Conservation (phyloP, 768 basidiomycete genomes). For the Amanita phalloides region DNA sequence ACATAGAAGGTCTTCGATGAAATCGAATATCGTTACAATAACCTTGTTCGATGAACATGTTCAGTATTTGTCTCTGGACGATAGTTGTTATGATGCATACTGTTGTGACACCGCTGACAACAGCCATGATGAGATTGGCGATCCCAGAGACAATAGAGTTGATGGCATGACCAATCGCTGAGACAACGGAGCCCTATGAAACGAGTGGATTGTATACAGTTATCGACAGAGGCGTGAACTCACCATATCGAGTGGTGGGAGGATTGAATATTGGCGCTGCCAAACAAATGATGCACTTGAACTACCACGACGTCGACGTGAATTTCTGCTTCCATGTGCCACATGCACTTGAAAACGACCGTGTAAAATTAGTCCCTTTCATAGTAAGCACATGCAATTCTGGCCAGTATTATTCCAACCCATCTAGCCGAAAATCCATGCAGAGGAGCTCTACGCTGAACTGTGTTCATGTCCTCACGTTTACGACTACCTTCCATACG, state of each 20-base stretch:
- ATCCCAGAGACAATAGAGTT: slow-evolving; percentile 52
- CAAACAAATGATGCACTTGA: too few species aligned
- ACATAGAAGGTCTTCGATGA: slow-evolving; percentile 45
- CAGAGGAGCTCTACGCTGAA: slow-evolving; percentile 24
- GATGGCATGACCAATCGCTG: slow-evolving; percentile 52
- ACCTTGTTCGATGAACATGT: slow-evolving; percentile 25
- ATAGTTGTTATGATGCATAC: slow-evolving; percentile 23
- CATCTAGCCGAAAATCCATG: slow-evolving; percentile 33
- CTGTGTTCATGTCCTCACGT: slow-evolving; percentile 25
- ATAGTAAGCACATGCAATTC: slow-evolving; percentile 21
- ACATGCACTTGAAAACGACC: slow-evolving; percentile 30
- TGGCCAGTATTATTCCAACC: neutral
- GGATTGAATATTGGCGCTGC: too few species aligned
- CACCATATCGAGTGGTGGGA: neutral
- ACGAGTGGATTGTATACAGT: neutral
- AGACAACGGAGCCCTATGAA: slow-evolving; percentile 49
- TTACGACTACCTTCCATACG: slow-evolving; percentile 38
- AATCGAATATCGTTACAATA: slow-evolving; percentile 53
- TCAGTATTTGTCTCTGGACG: neutral
- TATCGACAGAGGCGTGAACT: neutral
- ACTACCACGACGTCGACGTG: slow-evolving; percentile 17
- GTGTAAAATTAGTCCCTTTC: slow-evolving; percentile 41
- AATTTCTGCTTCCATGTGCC: slow-evolving; percentile 44
- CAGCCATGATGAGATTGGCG: slow-evolving; percentile 46
- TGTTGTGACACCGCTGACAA: slow-evolving; percentile 45